Conservation (phyloP, 495 filamentous ascomycete genomes). For the Neurospora sp. region DNA sequence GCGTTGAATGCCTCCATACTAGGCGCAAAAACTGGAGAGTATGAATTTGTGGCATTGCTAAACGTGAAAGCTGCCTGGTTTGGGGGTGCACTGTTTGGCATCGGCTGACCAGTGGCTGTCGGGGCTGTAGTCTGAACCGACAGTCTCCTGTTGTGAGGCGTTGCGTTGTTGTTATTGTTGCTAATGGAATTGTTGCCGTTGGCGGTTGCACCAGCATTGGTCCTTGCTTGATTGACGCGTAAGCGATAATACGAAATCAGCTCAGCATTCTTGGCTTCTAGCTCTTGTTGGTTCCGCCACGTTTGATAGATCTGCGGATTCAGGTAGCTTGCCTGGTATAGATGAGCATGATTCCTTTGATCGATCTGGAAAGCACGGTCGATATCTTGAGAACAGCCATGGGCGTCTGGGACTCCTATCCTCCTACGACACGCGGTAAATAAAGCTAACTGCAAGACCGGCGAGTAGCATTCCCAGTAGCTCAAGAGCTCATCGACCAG, state of each 20-base stretch:
- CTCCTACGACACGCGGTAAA: constrained; percentile 45
- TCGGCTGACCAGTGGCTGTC: neutral
- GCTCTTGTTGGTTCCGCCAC: neutral
- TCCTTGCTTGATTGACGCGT: neutral
- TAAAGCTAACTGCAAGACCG: constrained; percentile 46
- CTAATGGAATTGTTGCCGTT: neutral
- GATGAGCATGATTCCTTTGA: constrained; percentile 11
- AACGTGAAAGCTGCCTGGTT: neutral
- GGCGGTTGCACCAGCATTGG: neutral
- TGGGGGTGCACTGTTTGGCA: neutral
- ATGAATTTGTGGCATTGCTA: neutral
- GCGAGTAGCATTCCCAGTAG: constrained; percentile 42
- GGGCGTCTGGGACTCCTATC: constrained; percentile 23
- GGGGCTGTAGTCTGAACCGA: neutral
- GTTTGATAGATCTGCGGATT: neutral
- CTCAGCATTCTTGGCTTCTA: neutral
- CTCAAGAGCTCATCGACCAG: constrained; percentile 48
- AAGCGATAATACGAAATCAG: neutral
- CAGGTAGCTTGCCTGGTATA: neutral
- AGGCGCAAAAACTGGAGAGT: neutral
- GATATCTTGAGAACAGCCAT: constrained; percentile 6
- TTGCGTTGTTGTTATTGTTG: neutral
- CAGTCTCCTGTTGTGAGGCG: neutral
- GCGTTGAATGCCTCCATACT: neutral
- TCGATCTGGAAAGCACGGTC: constrained; percentile 30